Evolutionary conservation across 2,329 filamentous ascomycete species (phyloP).

Genomic region (Calonectria pseudoturangicola): DNA sequence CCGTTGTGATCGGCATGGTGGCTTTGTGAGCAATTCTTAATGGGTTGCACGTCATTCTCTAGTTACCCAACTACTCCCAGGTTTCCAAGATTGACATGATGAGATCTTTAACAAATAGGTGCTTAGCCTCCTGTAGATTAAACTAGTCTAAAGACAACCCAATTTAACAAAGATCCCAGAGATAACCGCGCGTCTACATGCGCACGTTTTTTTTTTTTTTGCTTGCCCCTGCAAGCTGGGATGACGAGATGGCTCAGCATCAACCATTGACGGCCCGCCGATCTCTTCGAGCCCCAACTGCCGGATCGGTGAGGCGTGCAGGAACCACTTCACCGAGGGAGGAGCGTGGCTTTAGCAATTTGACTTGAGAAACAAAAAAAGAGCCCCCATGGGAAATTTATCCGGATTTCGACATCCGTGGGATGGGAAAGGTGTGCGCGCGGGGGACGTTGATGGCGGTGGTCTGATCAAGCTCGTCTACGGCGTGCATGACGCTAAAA

Average conservation of each 20-base stretch:
- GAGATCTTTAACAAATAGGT: background rate
- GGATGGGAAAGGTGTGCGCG: background rate
- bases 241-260: background rate
- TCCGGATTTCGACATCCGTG: slow-evolving; percentile 1
- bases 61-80: too few relatives aligned
- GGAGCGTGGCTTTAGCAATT: slow-evolving; percentile 13
- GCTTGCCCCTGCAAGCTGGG: background rate
- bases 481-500: slow-evolving; percentile 18
- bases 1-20: background rate
- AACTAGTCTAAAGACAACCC: background rate
- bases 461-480: slow-evolving; percentile 20
- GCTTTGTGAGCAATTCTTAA: background rate
- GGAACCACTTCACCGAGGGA: background rate
- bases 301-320: slow-evolving; percentile 1
- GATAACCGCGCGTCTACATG: background rate
- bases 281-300: background rate
- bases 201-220: background rate
- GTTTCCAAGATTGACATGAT: background rate
- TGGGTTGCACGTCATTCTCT: background rate
- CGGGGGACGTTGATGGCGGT: background rate
- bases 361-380: background rate
- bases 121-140: background rate
- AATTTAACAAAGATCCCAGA: background rate
- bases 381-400: background rate
- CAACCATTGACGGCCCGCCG: background rate